Conservation (phyloP, 345 rosid species). For the Lepidium aucheri region DNA sequence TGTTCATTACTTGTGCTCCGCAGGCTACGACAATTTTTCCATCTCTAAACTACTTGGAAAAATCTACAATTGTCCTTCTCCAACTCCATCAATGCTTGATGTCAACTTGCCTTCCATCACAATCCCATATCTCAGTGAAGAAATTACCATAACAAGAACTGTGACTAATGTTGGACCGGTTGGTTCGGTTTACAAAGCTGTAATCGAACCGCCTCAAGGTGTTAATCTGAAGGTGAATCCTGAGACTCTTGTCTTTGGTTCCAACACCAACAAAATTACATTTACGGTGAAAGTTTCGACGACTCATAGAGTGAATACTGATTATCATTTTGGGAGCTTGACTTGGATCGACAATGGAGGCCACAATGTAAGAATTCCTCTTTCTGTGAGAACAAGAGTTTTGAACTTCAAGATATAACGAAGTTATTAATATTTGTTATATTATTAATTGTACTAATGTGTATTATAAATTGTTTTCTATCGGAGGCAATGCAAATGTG, state of each 20-base stretch:
- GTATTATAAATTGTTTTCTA: not conserved
- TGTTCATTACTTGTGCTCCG: constrained; percentile 42
- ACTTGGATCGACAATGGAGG: constrained; percentile 44
- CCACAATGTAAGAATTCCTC: constrained; percentile 42
- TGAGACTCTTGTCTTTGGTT: constrained; percentile 41
- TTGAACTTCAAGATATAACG: constrained; percentile 16
- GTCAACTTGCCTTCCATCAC: constrained; percentile 64
- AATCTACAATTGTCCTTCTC: constrained; percentile 36
- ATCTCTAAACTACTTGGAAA: constrained; percentile 39
- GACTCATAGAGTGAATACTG: constrained; percentile 26
- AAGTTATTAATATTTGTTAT: not conserved
- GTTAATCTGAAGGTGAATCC: constrained; percentile 41
- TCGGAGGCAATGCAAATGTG: constrained; percentile 2
- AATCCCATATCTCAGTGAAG: constrained; percentile 46
- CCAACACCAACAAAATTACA: constrained; percentile 27
- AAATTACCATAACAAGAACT: constrained; percentile 41
- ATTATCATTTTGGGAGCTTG: constrained; percentile 56
- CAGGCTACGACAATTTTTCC: constrained; percentile 47
- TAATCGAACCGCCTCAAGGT: constrained; percentile 47
- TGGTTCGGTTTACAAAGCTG: constrained; percentile 38
- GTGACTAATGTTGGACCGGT: constrained; percentile 60
- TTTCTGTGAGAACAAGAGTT: constrained; percentile 41
- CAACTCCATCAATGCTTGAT: constrained; percentile 36
- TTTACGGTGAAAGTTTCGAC: constrained; percentile 23
- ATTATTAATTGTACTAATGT: not conserved